phyloP scores from a whole-genome alignment of 2,329 filamentous ascomycete genomes.

The Blastomyces gilchristii region DNA sequence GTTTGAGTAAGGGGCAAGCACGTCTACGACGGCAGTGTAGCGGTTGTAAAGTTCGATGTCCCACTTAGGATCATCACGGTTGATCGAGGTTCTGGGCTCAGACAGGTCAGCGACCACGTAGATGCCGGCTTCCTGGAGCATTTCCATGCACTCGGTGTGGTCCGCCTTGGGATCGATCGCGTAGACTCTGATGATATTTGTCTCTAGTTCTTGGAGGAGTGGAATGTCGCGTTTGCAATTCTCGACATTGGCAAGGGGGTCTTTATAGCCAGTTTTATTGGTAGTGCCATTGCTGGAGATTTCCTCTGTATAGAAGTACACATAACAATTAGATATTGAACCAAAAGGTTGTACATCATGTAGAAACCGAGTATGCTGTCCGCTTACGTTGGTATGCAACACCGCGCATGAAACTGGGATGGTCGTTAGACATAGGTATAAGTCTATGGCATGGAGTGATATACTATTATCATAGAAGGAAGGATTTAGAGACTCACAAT shows the following conservation, averaged over 20 bases:
- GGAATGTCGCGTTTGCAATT: slow-evolving; percentile 79
- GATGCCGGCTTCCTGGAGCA: slow-evolving; percentile 76
- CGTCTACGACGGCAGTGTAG: slow-evolving; percentile 76
- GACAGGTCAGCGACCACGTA: slow-evolving; percentile 90
- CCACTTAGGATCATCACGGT: slow-evolving; percentile 71
- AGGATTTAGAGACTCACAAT: slow-evolving; percentile 42
- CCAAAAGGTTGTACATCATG: not conserved
- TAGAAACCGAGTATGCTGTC: not conserved
- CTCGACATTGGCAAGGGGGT: slow-evolving; percentile 65
- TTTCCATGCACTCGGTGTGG: slow-evolving; percentile 75
- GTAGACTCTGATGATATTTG: slow-evolving; percentile 93
- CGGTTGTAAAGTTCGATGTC: slow-evolving; percentile 64
- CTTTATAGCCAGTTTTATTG: slow-evolving; percentile 52
- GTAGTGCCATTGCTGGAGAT: slow-evolving; percentile 44
- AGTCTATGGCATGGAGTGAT: not conserved
- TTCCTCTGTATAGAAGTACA: slow-evolving; percentile 44
- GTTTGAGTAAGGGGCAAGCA: slow-evolving; percentile 73
- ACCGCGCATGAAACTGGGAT: slow-evolving; percentile 68
- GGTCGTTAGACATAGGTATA: slow-evolving; percentile 8
- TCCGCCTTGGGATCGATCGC: slow-evolving; percentile 70
- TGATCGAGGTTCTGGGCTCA: slow-evolving; percentile 72
- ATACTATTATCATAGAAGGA: slow-evolving; percentile 15
- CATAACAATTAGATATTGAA: slow-evolving; percentile 8
- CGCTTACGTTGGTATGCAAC: slow-evolving; percentile 73
- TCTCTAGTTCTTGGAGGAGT: slow-evolving; percentile 63